Evolutionary conservation across 176 grass and related monocot species (phyloP), one percentile per base, ranked within the genome.

Genomic region (Carex pumila): DNA sequence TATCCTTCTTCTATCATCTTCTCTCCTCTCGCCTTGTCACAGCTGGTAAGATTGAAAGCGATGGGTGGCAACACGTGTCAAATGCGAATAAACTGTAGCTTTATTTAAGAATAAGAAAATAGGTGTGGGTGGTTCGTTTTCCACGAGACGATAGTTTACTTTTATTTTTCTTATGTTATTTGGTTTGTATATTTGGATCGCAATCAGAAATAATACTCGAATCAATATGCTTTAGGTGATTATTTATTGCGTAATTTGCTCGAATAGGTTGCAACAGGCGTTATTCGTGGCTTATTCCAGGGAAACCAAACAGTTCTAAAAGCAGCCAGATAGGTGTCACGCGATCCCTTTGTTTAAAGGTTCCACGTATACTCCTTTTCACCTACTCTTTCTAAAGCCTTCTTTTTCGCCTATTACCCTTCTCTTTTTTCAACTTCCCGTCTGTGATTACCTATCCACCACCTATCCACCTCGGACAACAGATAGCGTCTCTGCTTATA

Each of bases 341-440:
- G 58, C 78, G 32, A 50, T 49, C 10, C 79, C 37, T 29, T 41
- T 61, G 59, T 14, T 63, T 45, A 29, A 81, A 61, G 37, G 1
- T 36, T 82, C 31, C 79, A 82, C 79, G 79, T 82, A 66, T 82
- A n/a, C 19, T 65, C 12, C 60, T 66, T 82, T 82, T 30, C 79
- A 82, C 79, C 60, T 82, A 82, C 78, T 47, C 59, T 82, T 74
- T 65, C 37, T 65, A 13, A 65, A 11, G 30, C 21, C 0, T 82
- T 82, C n/a, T 81, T 45, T 41, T 9, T 22, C 43, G 64, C 34
- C 3, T 47, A 6, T 81, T 21, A 39, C 32, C 77, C 7, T 1
- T 19, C 11, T 61, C 30, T 80, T 56, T 62, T 52, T 29, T 53
- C n/a, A 50, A 25, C 31, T 66, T 63, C 17, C 30, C 19, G 32